Base-by-base conservation (phyloP, 306 rosid genomes). In the Inga laurina region DNA sequence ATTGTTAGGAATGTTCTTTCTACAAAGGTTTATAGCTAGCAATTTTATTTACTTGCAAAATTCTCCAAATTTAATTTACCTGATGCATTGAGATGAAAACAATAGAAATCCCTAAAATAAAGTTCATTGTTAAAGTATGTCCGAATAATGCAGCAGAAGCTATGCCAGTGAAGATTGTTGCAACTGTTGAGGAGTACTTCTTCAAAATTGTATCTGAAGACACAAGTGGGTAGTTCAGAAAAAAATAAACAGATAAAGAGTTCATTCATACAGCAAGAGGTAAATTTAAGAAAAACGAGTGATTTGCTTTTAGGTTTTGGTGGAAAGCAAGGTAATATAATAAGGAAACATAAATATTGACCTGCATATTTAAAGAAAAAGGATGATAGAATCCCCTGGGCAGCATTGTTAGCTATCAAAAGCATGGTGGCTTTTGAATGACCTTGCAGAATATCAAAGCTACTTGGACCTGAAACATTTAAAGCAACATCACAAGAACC, bases 351-450 rank as follows among this genome's bases (percentile, higher is more conserved):
- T 41, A 75, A 75, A 65, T 57, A 79, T 45, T 82, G 77, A 94
- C 99, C 99, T 85, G 99, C 99, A 84, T 97, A 97, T 93, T 97
- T 94, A 92, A 97, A 97, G 90, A 97, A 97, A 88, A 97, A 97
- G 30, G 99, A 97, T 44, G 99, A 94, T 81, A 97, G 81, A 84
- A 97, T 94, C 86, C 99, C 99, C 88, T 97, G 99, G 46, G 98
- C 98, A 27, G 99, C 98, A 84, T 97, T 97, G 86, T 97, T 97
- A 73, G 93, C 97, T 77, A 97, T 92, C 82, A 97, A 83, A 74
- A 97, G 90, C 89, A 97, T 85, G 44, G 99, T 97, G 82, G 99
- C 99, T 86, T 82, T 92, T 68, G 99, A 97, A 90, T 92, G 99
- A 74, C 99, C 99, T 88, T 97, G 90, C 61, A 97, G 91, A 84